Percentiles rank a stretch among this genome's conserved stretches.
Evolutionary conservation across 2,329 filamentous ascomycete genomes (phyloP).

Genomic region (Sporothrix dimorphospora): DNA sequence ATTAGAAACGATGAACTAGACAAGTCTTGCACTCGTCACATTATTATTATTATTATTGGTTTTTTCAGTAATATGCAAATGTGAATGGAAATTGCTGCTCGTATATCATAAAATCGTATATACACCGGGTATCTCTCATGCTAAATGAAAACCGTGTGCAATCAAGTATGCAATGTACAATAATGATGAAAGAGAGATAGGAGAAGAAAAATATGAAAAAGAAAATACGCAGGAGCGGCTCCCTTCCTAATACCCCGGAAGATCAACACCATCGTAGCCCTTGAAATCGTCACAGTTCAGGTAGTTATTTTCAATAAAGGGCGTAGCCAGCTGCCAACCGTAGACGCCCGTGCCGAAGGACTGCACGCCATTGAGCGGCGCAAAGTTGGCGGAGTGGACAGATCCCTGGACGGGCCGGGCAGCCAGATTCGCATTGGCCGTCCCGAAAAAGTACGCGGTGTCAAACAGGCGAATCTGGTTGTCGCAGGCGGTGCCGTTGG

Average conservation of each 20-base stretch:
- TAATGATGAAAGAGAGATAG: not conserved
- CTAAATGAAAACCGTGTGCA: not conserved
- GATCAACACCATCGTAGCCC: conserved; percentile 36
- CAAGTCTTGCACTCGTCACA: no score
- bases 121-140: not conserved
- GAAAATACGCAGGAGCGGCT: not conserved
- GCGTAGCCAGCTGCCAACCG: conserved; percentile 41
- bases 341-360: conserved; percentile 32
- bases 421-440: conserved; percentile 28
- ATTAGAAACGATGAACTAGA: not conserved
- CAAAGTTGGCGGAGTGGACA: conserved; percentile 35
- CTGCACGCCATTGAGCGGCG: conserved; percentile 34
- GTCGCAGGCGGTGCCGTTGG: conserved; percentile 49
- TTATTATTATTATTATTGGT: no score
- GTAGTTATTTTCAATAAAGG: conserved; percentile 42
- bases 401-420: conserved; percentile 37
- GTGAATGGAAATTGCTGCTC: not conserved
- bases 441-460: conserved; percentile 37
- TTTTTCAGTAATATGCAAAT: not conserved
- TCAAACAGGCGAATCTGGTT: conserved; percentile 44
- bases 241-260: conserved; percentile 24
- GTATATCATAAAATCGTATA: not conserved
- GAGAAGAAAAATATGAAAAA: not conserved
- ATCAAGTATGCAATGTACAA: not conserved
- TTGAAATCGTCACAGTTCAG: conserved; percentile 38